Evolutionary conservation across 352 stramenopile species (phyloP), one percentile per base, ranked within the genome.

Genomic region (Phytopythium helicoides): DNA sequence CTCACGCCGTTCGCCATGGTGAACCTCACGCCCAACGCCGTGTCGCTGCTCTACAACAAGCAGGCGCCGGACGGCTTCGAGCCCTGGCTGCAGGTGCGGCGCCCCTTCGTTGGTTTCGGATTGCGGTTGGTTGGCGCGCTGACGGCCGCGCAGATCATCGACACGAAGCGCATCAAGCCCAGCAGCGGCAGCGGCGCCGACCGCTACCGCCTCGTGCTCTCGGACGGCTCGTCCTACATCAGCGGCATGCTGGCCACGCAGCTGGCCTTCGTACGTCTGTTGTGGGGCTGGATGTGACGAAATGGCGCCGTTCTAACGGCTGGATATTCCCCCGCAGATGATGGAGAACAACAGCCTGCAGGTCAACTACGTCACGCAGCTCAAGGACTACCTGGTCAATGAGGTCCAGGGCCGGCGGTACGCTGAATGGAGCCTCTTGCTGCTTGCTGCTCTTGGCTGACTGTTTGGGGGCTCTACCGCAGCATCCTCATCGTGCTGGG

Each of bases 91-190:
- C 85, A 94, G 68, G 59, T 66, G 18, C 15, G 47, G 23, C 10
- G 21, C 3, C 7, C 16, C 39, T 14, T n/a, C 36, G 23, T 10
- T 15, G 22, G 19, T 21, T 45, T 6, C 33, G 3, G 26, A 16
- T 15, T 33, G 19, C 28, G 21, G 18, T 36, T 38, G 40, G 26
- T 11, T 18, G 11, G 11, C 26, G 4, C 4, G 15, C 34, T 47
- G 12, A 36, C 26, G 10, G 25, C 19, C 28, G 5, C 18, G 40
- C 47, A 66, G 69, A 67, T 94, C 44, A 94, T 94, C 47, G 82
- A 94, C 63, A 89, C 77, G 26, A 91, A 91, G 70, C 92, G 92
- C 73, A 94, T 94, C 65, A 89, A 90, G 39, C 84, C 85, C 1
- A 73, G 74, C 28, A 92, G 72, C 34, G 82, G 85, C 52, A 60